Base-by-base conservation (phyloP, 805 yeast species). In the Metschnikowia lochheadii region DNA sequence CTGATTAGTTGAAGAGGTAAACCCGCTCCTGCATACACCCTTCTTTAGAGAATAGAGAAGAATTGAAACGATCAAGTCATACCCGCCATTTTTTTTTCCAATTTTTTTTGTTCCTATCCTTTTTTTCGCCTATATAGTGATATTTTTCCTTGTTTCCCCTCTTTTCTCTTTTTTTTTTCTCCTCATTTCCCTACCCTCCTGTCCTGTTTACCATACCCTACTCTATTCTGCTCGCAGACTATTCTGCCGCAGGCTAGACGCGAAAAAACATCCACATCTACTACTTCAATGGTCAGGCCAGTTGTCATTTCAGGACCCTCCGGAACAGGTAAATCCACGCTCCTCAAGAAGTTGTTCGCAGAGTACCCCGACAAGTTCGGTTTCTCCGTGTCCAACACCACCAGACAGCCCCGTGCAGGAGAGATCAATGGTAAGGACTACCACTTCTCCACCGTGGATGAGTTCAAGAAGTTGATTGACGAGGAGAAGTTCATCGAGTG, bases 251-350 rank as follows among this genome's bases (percentile, higher is more conserved):
- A 15, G 15, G n/a, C 5, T 10, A 15, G 17, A 42, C 45, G 45
- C 45, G 45, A 42, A 42, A 42, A 21, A 14, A 13, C 6, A n/a
- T 17, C 15, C 35, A n/a, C 33, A 26, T 6, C 18, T 11, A n/a
- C 40, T 33, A 35, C 20, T 29, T 34, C 29, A 26, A 64, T 64
- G 67, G 54, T 69, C 52, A 88, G 94, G 70, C 98, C 97, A 46
- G 85, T 94, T 57, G 97, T 94, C 56, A 80, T 94, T 55, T 90
- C 97, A 39, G 99, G 99, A 58, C 99, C 99, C 49, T 89, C 97
- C 46, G 96, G 92, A 40, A 79, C 97, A 36, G 99, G 99, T 56
- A 94, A 94, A 71, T 89, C 97, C 58, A 94, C 99, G 11, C 77
- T 94, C 49, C 77, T 94, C 66, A 90, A 94, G 73, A 86, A 84